Conservation (phyloP, 495 filamentous ascomycete species). For the Podospora australis region DNA sequence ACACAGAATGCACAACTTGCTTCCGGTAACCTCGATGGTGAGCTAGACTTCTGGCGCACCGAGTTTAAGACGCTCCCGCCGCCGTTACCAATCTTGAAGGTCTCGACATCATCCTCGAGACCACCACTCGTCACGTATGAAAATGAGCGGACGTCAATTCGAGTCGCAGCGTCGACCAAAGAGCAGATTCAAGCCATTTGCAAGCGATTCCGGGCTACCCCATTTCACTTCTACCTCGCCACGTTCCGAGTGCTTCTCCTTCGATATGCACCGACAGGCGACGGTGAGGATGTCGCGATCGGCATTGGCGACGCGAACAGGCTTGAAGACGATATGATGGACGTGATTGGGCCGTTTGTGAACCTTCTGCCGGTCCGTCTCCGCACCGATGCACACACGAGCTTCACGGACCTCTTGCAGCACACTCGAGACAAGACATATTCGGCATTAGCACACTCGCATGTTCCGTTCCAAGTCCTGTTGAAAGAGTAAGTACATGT, state of each 20-base stretch:
- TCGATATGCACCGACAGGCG: slow-evolving; percentile 14
- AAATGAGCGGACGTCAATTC: neutral
- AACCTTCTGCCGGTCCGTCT: slow-evolving; percentile 45
- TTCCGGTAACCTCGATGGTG: slow-evolving; percentile 3
- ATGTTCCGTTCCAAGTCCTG: slow-evolving; percentile 24
- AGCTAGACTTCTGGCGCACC: slow-evolving; percentile 27
- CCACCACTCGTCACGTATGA: neutral
- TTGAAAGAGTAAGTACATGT: too few relatives aligned
- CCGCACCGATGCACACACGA: neutral
- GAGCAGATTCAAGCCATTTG: slow-evolving; percentile 5
- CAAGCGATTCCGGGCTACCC: slow-evolving; percentile 17
- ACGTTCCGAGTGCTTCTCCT: slow-evolving; percentile 27
- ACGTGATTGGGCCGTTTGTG: slow-evolving; percentile 37
- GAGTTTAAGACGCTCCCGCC: slow-evolving; percentile 25
- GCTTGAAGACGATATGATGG: slow-evolving; percentile 13
- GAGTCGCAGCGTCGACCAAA: neutral
- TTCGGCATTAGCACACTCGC: neutral
- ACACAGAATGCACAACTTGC: neutral
- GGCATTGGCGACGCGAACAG: slow-evolving; percentile 39
- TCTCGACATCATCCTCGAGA: neutral
- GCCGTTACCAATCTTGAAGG: slow-evolving; percentile 31
- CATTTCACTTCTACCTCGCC: slow-evolving; percentile 36
- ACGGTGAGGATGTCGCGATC: slow-evolving; percentile 26
- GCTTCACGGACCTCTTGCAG: neutral
- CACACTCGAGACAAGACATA: neutral